Percentiles rank a stretch among this genome's conserved stretches.
These are phyloP conservation scores for Microbotryomycetes sp. DNA, from an alignment of 1,284 basidiomycete species.

Conservation along the genomic window DNA sequence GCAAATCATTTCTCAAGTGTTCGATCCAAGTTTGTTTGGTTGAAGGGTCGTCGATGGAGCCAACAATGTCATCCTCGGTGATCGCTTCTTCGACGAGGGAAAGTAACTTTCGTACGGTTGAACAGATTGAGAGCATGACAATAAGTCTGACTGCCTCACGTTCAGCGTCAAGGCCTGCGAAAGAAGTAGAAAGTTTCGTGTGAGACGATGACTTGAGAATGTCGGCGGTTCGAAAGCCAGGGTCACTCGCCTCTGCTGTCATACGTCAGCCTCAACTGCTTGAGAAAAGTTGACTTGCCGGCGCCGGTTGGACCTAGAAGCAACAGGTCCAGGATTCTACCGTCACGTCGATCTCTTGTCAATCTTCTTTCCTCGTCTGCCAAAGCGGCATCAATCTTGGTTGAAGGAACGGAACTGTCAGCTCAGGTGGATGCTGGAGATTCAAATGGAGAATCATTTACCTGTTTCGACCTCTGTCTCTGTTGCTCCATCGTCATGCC, in stretches of 20 bases:
- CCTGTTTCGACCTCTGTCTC: too few relatives aligned
- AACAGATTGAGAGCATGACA: slow-evolving; percentile 6
- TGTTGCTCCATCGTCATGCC: too few relatives aligned
- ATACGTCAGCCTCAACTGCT: slow-evolving; percentile 5
- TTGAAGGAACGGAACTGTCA: too few relatives aligned
- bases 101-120: slow-evolving; percentile 1
- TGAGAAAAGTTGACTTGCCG: slow-evolving; percentile 12
- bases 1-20: not conserved
- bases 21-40: not conserved
- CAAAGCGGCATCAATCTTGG: not conserved
- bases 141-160: slow-evolving; percentile 9
- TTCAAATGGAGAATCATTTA: too few relatives aligned
- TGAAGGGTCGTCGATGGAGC: not conserved
- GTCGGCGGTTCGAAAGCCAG: too few relatives aligned
- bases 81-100: slow-evolving; percentile 3
- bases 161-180: slow-evolving; percentile 4
- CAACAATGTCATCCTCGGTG: slow-evolving; percentile 1
- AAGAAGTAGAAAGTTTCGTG: not conserved
- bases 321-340: slow-evolving; percentile 2
- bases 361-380: not conserved
- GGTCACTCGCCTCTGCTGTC: slow-evolving; percentile 4
- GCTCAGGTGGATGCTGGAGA: too few relatives aligned
- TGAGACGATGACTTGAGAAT: too few relatives aligned
- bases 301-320: slow-evolving; percentile 11
- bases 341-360: not conserved